These are phyloP conservation scores for Trichoderma reesei DNA, from an alignment of 495 filamentous ascomycete species.

Conservation along the genomic window DNA sequence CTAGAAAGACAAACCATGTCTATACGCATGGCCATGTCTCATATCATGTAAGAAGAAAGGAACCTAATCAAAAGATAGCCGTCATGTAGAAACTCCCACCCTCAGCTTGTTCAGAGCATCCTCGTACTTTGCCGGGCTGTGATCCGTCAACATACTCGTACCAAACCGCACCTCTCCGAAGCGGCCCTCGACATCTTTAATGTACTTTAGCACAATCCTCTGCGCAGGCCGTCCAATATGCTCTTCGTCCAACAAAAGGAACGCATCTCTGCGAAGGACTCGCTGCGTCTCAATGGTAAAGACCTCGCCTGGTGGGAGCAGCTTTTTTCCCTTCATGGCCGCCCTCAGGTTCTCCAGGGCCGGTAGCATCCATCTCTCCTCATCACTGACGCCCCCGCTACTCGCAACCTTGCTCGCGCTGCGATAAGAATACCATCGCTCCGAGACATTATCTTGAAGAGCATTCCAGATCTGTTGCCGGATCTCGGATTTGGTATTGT, in stretches of 20 bases:
- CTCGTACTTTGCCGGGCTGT: constrained; percentile 70
- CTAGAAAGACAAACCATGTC: too few species aligned
- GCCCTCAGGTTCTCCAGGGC: constrained; percentile 56
- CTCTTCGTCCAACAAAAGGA: constrained; percentile 28
- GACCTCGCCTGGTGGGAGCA: constrained; percentile 68
- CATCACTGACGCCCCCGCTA: constrained; percentile 10
- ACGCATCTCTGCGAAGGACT: constrained; percentile 50
- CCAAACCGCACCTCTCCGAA: constrained; percentile 66
- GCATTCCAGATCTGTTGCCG: constrained; percentile 55
- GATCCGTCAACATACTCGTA: constrained; percentile 63
- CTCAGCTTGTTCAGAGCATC: constrained; percentile 33
- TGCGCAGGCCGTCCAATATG: constrained; percentile 52
- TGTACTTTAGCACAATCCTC: constrained; percentile 54
- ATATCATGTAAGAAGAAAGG: too few species aligned
- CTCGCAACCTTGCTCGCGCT: background rate
- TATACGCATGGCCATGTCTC: too few species aligned
- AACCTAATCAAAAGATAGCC: too few species aligned
- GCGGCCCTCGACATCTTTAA: constrained; percentile 53
- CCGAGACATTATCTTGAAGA: constrained; percentile 37
- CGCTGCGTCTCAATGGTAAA: constrained; percentile 58
- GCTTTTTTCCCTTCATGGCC: constrained; percentile 58
- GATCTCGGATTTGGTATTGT: constrained; percentile 54
- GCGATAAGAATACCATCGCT: constrained; percentile 32
- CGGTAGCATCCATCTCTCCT: constrained; percentile 59
- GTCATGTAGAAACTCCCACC: constrained; percentile 20